Evolutionary conservation across 805 yeast genomes (phyloP).

Genomic region (Limtongia smithiae): DNA sequence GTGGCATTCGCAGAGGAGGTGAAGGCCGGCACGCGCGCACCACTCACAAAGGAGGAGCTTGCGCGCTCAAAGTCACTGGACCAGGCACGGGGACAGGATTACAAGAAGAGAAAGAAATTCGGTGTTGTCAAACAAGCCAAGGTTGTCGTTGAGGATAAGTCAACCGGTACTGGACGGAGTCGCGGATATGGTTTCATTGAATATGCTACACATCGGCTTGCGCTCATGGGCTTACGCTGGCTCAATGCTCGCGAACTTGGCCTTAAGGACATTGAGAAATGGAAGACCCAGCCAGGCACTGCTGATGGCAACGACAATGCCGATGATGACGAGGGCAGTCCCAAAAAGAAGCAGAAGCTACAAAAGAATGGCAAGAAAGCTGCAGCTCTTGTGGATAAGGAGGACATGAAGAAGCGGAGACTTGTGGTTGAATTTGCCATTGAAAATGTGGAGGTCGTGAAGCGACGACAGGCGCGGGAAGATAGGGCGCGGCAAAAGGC

Average conservation of each 20-base stretch:
- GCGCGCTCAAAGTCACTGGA: conserved; percentile 72
- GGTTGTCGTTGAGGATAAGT: conserved; percentile 87
- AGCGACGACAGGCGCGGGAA: conserved; percentile 71
- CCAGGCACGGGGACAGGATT: conserved; percentile 48
- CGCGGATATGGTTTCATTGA: conserved; percentile 97
- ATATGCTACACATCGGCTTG: conserved; percentile 84
- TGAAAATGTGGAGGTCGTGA: conserved; percentile 90
- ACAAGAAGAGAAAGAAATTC: conserved; percentile 67
- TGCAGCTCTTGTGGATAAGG: conserved; percentile 18
- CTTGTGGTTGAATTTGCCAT: conserved; percentile 92
- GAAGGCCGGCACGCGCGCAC: conserved; percentile 67
- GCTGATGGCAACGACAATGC: conserved; percentile 43
- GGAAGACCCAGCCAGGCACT: conserved; percentile 46
- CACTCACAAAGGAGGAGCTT: conserved; percentile 84
- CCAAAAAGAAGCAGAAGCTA: conserved; percentile 14
- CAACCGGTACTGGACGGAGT: conserved; percentile 85
- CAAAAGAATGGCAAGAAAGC: conserved; percentile 5
- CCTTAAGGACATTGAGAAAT: conserved; percentile 14
- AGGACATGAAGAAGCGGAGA: conserved; percentile 55
- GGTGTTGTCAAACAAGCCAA: conserved; percentile 95
- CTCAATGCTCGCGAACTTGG: conserved; percentile 84
- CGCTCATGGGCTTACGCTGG: conserved; percentile 96
- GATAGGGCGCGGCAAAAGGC: not conserved
- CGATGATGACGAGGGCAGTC: conserved; percentile 7
- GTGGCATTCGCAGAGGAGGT: conserved; percentile 93